Base-by-base conservation (phyloP, 108 stramenopile species). In the Cylindrotheca closterium region DNA sequence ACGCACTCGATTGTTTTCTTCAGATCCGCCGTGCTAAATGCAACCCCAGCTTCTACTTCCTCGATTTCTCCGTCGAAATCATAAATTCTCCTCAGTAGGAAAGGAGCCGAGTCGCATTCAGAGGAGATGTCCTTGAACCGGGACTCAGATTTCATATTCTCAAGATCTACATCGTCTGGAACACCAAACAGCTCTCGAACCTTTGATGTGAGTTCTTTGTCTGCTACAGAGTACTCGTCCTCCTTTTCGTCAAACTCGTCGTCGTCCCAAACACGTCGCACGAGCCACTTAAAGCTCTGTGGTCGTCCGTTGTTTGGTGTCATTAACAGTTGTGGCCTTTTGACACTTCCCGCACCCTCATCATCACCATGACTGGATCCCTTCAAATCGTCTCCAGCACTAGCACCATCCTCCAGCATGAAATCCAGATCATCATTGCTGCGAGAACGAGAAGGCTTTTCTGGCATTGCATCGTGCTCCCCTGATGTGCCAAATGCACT, bases 191-290 rank as follows among this genome's bases (percentile, higher is more conserved):
- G 37, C 37, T 42, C 37, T 42, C 15, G 37, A 42, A 42, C 37
- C 45, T 67, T 50, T 3, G 4, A n/a, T 5, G 48, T 19, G 19
- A 67, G 46, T 26, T 67, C 65, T 1, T 33, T 19, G 1, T 57
- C 48, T 37, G 27, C 12, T 17, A 67, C 65, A 30, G 19, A 24
- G 47, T 57, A 26, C 1, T 57, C 55, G 28, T 67, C 47, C 47
- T 67, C 65, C 47, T 67, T 67, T 18, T 50, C 65, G 30, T 67
- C 65, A 22, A 53, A 51, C 10, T 29, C 47, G 12, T 67, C 65
- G 18, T 56, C 51, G 5, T 51, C 65, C 65, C 65, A 67, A 1
- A 67, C 25, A 30, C 65, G 54, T 21, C 27, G 42, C 4, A 67
- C 55, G 21, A 30, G 55, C 55, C 54, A 67, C 28, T 53, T 48